Percentiles rank a stretch among this genome's conserved stretches.
phyloP scores from a whole-genome alignment of 495 filamentous ascomycete genomes.

The Trichoderma erinaceum region DNA sequence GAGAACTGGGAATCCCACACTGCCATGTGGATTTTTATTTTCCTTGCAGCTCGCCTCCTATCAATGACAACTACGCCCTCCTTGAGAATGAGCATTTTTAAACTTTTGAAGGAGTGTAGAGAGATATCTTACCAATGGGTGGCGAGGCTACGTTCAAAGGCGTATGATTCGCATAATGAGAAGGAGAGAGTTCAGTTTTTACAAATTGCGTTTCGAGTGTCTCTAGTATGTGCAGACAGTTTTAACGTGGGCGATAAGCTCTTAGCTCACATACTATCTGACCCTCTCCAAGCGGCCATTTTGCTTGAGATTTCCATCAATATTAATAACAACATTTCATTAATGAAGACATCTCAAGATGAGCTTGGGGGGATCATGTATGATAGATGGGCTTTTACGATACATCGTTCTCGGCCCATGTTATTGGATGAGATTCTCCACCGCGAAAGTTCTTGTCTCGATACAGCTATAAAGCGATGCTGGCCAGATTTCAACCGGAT shows the following conservation, averaged over 20 bases:
- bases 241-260: slow-evolving; percentile 32
- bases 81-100: background rate
- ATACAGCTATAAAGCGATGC: slow-evolving; percentile 17
- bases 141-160: background rate
- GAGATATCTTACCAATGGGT: background rate
- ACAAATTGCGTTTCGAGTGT: background rate
- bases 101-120: background rate
- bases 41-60: background rate
- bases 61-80: background rate
- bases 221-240: slow-evolving; percentile 7
- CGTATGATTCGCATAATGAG: background rate
- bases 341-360: background rate
- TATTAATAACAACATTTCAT: slow-evolving; percentile 23
- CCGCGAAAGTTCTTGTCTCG: background rate
- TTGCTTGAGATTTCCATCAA: slow-evolving; percentile 37
- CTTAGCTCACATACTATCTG: slow-evolving; percentile 25
- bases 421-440: slow-evolving; percentile 23
- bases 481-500: background rate
- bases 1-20: slow-evolving; percentile 45
- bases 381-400: background rate
- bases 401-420: background rate
- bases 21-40: background rate
- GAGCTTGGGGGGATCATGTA: background rate
- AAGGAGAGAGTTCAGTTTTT: background rate
- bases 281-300: slow-evolving; percentile 23